Conservation (phyloP, 345 rosid species). For the Eutrema japonicum region DNA sequence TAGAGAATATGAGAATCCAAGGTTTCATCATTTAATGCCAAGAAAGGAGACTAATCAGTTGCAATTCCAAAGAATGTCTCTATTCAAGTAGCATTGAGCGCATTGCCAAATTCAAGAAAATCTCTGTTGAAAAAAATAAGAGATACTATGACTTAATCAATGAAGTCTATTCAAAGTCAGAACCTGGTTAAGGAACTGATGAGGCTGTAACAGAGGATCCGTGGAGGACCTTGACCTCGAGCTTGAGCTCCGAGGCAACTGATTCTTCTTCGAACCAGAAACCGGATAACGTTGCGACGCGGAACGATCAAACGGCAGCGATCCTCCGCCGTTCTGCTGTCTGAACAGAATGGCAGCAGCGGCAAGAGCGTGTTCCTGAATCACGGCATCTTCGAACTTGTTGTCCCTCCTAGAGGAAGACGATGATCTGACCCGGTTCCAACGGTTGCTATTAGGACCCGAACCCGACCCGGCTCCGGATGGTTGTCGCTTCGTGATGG, state of each 20-base stretch:
- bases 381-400: constrained; percentile 59
- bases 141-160: constrained; percentile 4
- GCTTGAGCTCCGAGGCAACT: constrained; percentile 88
- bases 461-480: constrained; percentile 39
- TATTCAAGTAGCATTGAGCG: constrained; percentile 9
- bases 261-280: constrained; percentile 63
- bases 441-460: constrained; percentile 46
- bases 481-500: constrained; percentile 48
- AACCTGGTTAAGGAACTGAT: constrained; percentile 90
- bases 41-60: constrained; percentile 1
- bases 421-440: constrained; percentile 74
- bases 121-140: neutral
- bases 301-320: constrained; percentile 78
- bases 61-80: neutral
- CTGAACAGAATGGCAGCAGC: constrained; percentile 74
- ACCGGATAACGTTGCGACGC: constrained; percentile 68
- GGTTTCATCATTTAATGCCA: constrained; percentile 1
- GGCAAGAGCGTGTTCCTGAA: constrained; percentile 77
- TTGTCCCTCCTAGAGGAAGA: constrained; percentile 60
- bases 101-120: neutral
- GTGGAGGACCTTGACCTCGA: constrained; percentile 82
- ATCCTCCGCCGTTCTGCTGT: constrained; percentile 48
- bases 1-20: neutral
- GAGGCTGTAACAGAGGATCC: constrained; percentile 88
- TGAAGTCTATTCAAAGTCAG: constrained; percentile 4